A percentile compares a stretch with the other conserved stretches of the same genome.
These are phyloP conservation scores for Albatrellus sp. DNA, from an alignment of 1,284 basidiomycete species.

Conservation along the genomic window DNA sequence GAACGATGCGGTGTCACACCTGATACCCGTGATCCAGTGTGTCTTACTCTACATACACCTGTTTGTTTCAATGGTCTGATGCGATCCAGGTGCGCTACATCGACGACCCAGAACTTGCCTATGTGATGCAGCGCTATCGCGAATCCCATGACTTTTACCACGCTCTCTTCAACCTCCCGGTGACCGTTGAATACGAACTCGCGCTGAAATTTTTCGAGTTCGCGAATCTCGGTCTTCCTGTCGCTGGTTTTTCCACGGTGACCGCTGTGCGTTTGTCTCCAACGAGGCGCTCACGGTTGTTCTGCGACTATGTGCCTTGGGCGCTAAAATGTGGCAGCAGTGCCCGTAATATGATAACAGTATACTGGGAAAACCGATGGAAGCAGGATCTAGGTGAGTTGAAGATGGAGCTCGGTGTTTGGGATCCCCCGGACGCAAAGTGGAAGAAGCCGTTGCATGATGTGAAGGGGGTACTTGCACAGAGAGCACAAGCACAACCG, in stretches of 20 bases:
- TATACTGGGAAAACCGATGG: slow-evolving; percentile 97
- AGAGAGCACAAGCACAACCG: slow-evolving; percentile 1
- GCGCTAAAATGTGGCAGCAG: slow-evolving; percentile 73
- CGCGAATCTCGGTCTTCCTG: slow-evolving; percentile 84
- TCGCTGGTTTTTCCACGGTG: slow-evolving; percentile 71
- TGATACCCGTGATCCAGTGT: slow-evolving; percentile 84
- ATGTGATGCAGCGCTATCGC: slow-evolving; percentile 96
- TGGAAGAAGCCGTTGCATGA: slow-evolving; percentile 51
- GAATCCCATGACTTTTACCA: slow-evolving; percentile 98
- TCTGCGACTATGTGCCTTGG: slow-evolving; percentile 82
- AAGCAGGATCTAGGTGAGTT: slow-evolving; percentile 71
- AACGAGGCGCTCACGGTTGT: slow-evolving; percentile 43
- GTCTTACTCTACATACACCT: slow-evolving; percentile 18
- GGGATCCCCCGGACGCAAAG: slow-evolving; percentile 57
- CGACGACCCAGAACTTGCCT: slow-evolving; percentile 85
- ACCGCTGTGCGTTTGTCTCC: slow-evolving; percentile 61
- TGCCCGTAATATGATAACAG: slow-evolving; percentile 69
- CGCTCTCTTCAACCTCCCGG: slow-evolving; percentile 77
- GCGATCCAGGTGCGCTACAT: slow-evolving; percentile 77
- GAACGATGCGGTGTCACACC: slow-evolving; percentile 86
- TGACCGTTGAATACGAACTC: slow-evolving; percentile 87
- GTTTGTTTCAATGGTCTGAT: neutral
- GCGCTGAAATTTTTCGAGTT: slow-evolving; percentile 95
- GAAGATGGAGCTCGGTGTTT: slow-evolving; percentile 75
- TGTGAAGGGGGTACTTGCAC: slow-evolving; percentile 32